Evolutionary conservation across 108 stramenopile species (phyloP).

Genomic region (Nitzschia palea): DNA sequence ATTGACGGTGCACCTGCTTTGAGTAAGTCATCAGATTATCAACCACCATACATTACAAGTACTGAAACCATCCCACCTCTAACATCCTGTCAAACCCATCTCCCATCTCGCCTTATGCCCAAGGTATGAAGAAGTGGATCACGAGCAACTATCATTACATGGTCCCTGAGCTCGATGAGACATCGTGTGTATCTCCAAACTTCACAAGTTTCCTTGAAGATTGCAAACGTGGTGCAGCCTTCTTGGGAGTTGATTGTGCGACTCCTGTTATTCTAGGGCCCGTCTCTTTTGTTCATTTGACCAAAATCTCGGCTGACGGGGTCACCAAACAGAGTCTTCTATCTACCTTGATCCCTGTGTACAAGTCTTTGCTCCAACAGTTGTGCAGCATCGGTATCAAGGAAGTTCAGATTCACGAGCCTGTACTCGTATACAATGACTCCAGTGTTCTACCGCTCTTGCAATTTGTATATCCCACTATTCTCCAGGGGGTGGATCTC

Average conservation of each 20-base stretch:
- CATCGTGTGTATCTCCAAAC: slow-evolving; percentile 17
- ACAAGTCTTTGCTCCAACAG: slow-evolving; percentile 33
- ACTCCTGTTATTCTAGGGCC: slow-evolving; percentile 61
- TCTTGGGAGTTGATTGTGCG: slow-evolving; percentile 38
- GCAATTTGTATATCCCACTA: slow-evolving; percentile 23
- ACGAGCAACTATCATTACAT: slow-evolving; percentile 77
- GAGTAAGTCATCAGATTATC: slow-evolving; percentile 29
- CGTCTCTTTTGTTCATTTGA: slow-evolving; percentile 45
- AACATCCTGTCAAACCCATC: neutral
- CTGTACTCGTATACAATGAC: slow-evolving; percentile 51
- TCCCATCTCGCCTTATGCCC: no score
- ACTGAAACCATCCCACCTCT: no score
- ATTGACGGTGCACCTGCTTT: slow-evolving; percentile 50
- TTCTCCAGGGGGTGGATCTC: neutral
- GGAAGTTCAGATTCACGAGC: slow-evolving; percentile 71
- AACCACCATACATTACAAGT: neutral
- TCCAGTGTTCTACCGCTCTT: slow-evolving; percentile 12
- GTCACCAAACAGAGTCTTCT: slow-evolving; percentile 21
- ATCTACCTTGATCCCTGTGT: slow-evolving; percentile 30
- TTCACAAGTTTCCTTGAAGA: slow-evolving; percentile 26
- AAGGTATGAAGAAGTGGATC: slow-evolving; percentile 77
- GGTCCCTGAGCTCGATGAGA: slow-evolving; percentile 58
- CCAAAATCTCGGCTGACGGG: slow-evolving; percentile 17
- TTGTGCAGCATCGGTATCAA: slow-evolving; percentile 44
- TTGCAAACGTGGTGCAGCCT: slow-evolving; percentile 38